phyloP scores from a whole-genome alignment of 176 grass and related monocot genomes.

The Elymus sibiricus region DNA sequence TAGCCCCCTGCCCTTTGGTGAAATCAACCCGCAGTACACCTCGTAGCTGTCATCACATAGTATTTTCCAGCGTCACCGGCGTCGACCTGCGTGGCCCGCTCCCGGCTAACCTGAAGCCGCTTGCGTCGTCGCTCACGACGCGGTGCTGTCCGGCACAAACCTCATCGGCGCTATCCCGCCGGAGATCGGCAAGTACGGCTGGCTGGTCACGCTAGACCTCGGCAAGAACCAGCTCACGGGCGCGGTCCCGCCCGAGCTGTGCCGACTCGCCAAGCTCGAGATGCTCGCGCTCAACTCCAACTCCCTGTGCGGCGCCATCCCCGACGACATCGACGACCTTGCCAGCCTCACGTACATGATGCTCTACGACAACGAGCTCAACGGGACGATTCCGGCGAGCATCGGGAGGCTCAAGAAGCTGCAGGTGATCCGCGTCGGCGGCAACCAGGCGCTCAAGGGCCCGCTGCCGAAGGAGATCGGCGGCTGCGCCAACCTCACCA shows the following conservation, averaged over 20 bases:
- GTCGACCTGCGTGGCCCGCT: slow-evolving; percentile 64
- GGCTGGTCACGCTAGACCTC: slow-evolving; percentile 61
- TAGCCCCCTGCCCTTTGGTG: no score
- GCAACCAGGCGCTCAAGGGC: slow-evolving; percentile 77
- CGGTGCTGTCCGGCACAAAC: slow-evolving; percentile 72
- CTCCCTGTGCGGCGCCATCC: slow-evolving; percentile 74
- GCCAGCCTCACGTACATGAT: slow-evolving; percentile 50
- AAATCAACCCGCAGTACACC: no score
- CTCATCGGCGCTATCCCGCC: slow-evolving; percentile 63
- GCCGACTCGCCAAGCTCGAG: slow-evolving; percentile 63
- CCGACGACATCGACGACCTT: slow-evolving; percentile 62
- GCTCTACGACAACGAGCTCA: slow-evolving; percentile 81
- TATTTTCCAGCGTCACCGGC: slow-evolving; percentile 63
- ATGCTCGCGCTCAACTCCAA: slow-evolving; percentile 73
- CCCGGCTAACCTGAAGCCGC: slow-evolving; percentile 57
- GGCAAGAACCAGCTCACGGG: slow-evolving; percentile 86
- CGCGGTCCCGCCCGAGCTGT: slow-evolving; percentile 59
- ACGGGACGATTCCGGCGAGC: slow-evolving; percentile 53
- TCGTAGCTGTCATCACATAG: no score
- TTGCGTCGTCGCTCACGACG: slow-evolving; percentile 52
- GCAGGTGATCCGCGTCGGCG: slow-evolving; percentile 76
- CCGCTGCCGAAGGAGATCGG: slow-evolving; percentile 71
- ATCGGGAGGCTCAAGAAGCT: slow-evolving; percentile 74
- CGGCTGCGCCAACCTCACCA: slow-evolving; percentile 57
- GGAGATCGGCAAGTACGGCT: slow-evolving; percentile 45